Evolutionary conservation across 164 flowering plant genomes (phyloP).

Genomic region (Hamamelis virginiana): DNA sequence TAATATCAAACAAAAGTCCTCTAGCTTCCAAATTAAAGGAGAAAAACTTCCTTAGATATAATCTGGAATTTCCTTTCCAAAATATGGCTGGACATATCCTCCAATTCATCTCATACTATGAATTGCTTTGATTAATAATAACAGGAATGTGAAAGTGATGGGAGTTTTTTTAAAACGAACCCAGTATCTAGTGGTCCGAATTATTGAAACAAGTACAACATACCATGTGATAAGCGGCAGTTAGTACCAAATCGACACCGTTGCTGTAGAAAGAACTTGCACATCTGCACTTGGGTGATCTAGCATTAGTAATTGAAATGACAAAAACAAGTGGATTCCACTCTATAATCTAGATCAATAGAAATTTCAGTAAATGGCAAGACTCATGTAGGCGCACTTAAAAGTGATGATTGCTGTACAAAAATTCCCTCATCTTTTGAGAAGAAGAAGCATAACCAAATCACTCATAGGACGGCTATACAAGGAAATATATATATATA

Average conservation of each 20-base stretch:
- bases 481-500: too few relatives aligned
- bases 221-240: conserved; percentile 99
- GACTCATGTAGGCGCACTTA: background rate
- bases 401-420: background rate
- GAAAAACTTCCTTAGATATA: background rate
- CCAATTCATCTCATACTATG: background rate
- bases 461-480: too few relatives aligned
- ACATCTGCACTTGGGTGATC: conserved; percentile 83
- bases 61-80: background rate
- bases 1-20: background rate
- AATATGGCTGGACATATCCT: too few relatives aligned
- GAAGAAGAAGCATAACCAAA: too few relatives aligned
- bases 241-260: conserved; percentile 93
- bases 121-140: background rate
- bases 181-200: conserved; percentile 5
- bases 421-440: too few relatives aligned
- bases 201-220: conserved; percentile 32
- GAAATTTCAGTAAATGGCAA: background rate
- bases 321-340: conserved; percentile 18
- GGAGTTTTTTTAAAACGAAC: background rate
- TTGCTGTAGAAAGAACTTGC: conserved; percentile 97
- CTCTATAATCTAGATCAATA: background rate
- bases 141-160: background rate
- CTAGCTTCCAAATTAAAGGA: background rate
- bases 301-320: conserved; percentile 44